These are phyloP conservation scores for Ascochyta koolunga DNA, from an alignment of 2,329 filamentous ascomycete genomes.

Conservation along the genomic window DNA sequence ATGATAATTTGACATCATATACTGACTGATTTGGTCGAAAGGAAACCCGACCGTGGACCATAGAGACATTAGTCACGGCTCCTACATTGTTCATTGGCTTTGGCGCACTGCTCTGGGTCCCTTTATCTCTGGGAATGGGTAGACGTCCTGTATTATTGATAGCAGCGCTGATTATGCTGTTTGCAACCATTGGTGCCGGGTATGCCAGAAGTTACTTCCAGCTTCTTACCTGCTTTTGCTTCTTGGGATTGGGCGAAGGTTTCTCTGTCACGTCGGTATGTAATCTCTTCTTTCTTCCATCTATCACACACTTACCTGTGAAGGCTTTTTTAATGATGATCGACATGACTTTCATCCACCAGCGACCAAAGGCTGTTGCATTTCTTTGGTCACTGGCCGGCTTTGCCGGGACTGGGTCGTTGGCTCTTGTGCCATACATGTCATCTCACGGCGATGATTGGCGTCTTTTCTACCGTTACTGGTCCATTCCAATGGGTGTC, in stretches of 20 bases:
- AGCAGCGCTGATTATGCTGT: slow-evolving; percentile 32
- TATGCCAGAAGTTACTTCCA: slow-evolving; percentile 33
- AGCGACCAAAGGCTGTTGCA: slow-evolving; percentile 45
- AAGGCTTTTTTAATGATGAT: slow-evolving; percentile 48
- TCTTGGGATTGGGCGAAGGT: slow-evolving; percentile 45
- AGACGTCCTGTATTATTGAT: slow-evolving; percentile 47
- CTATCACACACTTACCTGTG: background rate
- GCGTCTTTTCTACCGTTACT: slow-evolving; percentile 43
- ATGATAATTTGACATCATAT: background rate
- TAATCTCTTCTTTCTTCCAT: background rate
- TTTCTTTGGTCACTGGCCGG: slow-evolving; percentile 43
- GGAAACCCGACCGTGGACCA: slow-evolving; percentile 30
- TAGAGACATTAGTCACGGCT: slow-evolving; percentile 34
- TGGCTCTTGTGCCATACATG: slow-evolving; percentile 38
- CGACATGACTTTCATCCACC: slow-evolving; percentile 50
- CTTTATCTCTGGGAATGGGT: slow-evolving; percentile 47
- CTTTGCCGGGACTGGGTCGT: slow-evolving; percentile 27
- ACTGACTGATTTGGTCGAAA: slow-evolving; percentile 5
- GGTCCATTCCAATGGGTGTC: slow-evolving; percentile 32
- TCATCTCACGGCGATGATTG: slow-evolving; percentile 36
- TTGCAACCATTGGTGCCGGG: slow-evolving; percentile 36
- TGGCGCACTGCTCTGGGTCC: slow-evolving; percentile 48
- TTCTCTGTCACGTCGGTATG: slow-evolving; percentile 39
- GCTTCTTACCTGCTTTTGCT: slow-evolving; percentile 37
- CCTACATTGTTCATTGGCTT: slow-evolving; percentile 46